Percentiles rank a stretch among this genome's conserved stretches.
Evolutionary conservation across 2,329 filamentous ascomycete species (phyloP).

Genomic region (Neobulgaria alba): DNA sequence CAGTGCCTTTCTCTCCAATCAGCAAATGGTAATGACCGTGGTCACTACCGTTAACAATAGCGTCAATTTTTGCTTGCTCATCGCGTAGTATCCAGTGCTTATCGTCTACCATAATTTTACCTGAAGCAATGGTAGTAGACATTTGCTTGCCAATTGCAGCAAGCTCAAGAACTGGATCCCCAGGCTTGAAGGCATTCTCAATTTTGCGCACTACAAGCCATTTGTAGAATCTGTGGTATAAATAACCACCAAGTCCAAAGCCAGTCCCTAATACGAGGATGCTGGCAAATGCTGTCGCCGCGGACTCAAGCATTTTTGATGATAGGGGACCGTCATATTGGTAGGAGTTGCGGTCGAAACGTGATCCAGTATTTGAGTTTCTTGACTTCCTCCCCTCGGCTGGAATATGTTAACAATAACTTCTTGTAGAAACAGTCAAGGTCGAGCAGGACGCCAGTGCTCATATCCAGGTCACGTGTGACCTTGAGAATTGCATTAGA

Average conservation of each 20-base stretch:
- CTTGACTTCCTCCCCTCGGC: neutral
- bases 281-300: slow-evolving; percentile 67
- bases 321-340: slow-evolving; percentile 15
- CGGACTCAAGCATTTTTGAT: slow-evolving; percentile 62
- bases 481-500: neutral
- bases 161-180: slow-evolving; percentile 80
- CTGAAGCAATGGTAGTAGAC: slow-evolving; percentile 32
- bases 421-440: neutral
- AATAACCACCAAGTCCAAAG: slow-evolving; percentile 60
- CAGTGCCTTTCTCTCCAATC: slow-evolving; percentile 91
- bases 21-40: slow-evolving; percentile 84
- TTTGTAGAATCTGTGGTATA: slow-evolving; percentile 82
- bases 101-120: slow-evolving; percentile 33
- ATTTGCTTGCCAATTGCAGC: slow-evolving; percentile 57
- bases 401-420: neutral
- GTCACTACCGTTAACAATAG: slow-evolving; percentile 66
- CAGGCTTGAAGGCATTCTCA: slow-evolving; percentile 80
- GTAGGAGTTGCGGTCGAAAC: too few species aligned
- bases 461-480: neutral
- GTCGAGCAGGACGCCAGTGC: neutral
- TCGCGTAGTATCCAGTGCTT: slow-evolving; percentile 71
- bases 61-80: slow-evolving; percentile 74
- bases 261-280: slow-evolving; percentile 61
- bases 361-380: neutral
- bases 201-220: slow-evolving; percentile 86